Conservation (phyloP, 1,139 yeast genomes). For the Tardiomyces digboiensis region DNA sequence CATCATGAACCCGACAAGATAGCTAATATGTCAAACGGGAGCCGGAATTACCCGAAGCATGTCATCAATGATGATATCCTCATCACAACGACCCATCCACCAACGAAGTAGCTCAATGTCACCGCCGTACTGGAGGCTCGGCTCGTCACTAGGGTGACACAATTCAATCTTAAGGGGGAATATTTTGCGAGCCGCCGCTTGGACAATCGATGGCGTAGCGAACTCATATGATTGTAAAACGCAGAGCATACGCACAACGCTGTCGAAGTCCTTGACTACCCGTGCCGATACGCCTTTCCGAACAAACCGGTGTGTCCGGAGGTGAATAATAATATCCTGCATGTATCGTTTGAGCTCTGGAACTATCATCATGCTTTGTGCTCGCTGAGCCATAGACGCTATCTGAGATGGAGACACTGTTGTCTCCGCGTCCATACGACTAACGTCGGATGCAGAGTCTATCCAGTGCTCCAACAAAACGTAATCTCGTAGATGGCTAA, state of each 20-base stretch:
- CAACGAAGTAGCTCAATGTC: slow-evolving; percentile 33
- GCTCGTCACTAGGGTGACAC: slow-evolving; percentile 35
- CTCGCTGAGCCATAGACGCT: slow-evolving; percentile 6
- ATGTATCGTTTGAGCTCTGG: slow-evolving; percentile 44
- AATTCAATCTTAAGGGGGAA: slow-evolving; percentile 37
- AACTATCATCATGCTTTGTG: slow-evolving; percentile 26
- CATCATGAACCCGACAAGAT: neutral
- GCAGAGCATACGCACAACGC: slow-evolving; percentile 32
- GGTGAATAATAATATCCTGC: slow-evolving; percentile 41
- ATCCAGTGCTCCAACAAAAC: slow-evolving; percentile 8
- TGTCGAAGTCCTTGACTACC: slow-evolving; percentile 33
- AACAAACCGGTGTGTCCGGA: slow-evolving; percentile 43
- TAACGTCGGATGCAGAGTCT: neutral
- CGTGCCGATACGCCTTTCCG: slow-evolving; percentile 40
- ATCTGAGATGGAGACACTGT: slow-evolving; percentile 4
- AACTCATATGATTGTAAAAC: slow-evolving; percentile 31
- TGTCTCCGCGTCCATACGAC: neutral
- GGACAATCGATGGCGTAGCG: slow-evolving; percentile 43
- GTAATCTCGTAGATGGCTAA: slow-evolving; percentile 8
- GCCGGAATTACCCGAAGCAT: slow-evolving; percentile 38
- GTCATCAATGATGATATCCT: slow-evolving; percentile 38
- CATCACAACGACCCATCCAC: slow-evolving; percentile 35
- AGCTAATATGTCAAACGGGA: slow-evolving; percentile 28
- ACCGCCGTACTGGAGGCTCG: slow-evolving; percentile 44
- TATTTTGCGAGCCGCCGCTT: slow-evolving; percentile 36